These are phyloP conservation scores for Tieghemostelium lacteum DNA, from an alignment of 78 protist species.

Conservation along the genomic window DNA sequence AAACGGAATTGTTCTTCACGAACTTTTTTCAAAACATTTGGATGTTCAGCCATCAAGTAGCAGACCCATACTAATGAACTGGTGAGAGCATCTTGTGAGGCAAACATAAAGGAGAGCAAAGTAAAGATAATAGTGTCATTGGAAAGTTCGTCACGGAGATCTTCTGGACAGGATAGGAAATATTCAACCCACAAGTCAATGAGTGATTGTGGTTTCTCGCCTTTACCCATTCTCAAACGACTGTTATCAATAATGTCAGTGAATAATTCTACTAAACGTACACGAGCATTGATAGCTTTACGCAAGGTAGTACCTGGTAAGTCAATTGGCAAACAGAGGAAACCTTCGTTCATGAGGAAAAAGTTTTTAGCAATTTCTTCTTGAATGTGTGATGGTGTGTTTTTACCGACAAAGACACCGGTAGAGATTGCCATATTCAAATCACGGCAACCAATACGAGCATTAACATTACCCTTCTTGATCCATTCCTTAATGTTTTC, in stretches of 20 bases:
- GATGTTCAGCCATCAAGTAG: conserved; percentile 75
- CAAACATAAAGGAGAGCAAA: conserved; percentile 83
- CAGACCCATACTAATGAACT: conserved; percentile 80
- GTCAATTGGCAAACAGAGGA: conserved; percentile 78
- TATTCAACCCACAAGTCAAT: conserved; percentile 71
- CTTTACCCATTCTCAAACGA: conserved; percentile 46
- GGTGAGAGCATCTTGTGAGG: conserved; percentile 86
- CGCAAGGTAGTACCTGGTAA: conserved; percentile 80
- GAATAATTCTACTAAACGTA: conserved; percentile 50
- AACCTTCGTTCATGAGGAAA: conserved; percentile 79
- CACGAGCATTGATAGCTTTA: conserved; percentile 68
- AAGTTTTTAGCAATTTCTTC: conserved; percentile 64
- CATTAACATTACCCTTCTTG: conserved; percentile 25
- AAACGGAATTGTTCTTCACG: conserved; percentile 78
- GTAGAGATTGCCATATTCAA: conserved; percentile 77
- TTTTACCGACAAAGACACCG: conserved; percentile 83
- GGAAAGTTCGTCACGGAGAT: conserved; percentile 38
- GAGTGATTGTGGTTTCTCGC: conserved; percentile 59
- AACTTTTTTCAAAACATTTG: conserved; percentile 72
- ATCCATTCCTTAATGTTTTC: conserved; percentile 71
- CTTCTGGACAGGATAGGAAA: conserved; percentile 52
- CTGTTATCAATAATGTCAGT: conserved; percentile 21
- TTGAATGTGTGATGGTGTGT: conserved; percentile 22
- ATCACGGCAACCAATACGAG: conserved; percentile 66
- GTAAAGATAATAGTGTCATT: conserved; percentile 41